Evolutionary conservation across 2,329 filamentous ascomycete species (phyloP), one percentile per base, ranked within the genome.

Genomic region (Keithomyces neogunnii): DNA sequence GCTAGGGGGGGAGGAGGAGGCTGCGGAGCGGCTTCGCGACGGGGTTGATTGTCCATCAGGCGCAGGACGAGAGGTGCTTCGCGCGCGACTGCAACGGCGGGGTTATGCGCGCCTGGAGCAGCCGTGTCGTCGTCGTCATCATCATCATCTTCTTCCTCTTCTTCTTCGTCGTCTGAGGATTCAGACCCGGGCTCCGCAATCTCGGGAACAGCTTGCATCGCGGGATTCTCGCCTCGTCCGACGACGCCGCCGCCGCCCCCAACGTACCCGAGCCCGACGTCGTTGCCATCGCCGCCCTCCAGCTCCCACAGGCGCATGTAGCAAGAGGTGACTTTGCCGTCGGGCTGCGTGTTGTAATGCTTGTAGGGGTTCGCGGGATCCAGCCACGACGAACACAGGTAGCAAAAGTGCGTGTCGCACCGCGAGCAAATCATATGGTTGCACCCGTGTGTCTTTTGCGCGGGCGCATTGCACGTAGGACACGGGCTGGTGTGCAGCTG

Each of bases 401-500:
- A 97, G 72, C 93, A 99, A 66, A 96, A 97, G 67, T 97, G 92
- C 2, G 89, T 87, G 48, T 85, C 77, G 73, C 93, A 99, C 56
- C 88, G 84, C 66, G 86, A 89, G 69, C 92, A 96, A 47, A 85
- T 88, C 90, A 97, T 97, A 69, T 96, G 91, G 68, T 96, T 96
- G 75, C 93, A 99, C 39, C 93, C 93, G 63, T 88, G 84, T 1
- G 86, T 89, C 74, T 99, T 99, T 65, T 96, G 89, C 28, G 85
- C 86, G 0, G 89, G 89, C 1, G 86, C 85, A 32, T 77, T 82
- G 70, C 93, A 99, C 3, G 89, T 92, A 9, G 93, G 91, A 63
- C 93, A 99, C 1, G 87, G 84, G 9, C 89, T 89, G 0, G 91
- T 95, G 70, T 96, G 84, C 55, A 82, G 70, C 47, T 81, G 76